Conservation (phyloP, 208 protist species). For the Leishmania amazonensis region DNA sequence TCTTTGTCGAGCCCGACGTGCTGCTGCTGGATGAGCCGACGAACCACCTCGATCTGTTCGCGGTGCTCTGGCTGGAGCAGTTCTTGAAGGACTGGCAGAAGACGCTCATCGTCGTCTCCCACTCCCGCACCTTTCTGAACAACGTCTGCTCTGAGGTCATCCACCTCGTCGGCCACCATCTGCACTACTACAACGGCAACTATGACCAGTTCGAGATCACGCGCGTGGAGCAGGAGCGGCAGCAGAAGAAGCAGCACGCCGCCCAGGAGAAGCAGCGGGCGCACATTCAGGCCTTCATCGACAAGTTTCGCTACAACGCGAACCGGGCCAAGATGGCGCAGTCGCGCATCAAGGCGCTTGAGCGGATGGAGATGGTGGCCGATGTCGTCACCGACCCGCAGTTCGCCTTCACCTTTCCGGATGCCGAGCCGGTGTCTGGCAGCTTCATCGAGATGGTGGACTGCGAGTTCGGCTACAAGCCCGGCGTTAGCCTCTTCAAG, state of each 20-base stretch:
- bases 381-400: constrained; percentile 88
- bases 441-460: constrained; percentile 89
- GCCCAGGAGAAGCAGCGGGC: constrained; percentile 90
- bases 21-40: constrained; percentile 98
- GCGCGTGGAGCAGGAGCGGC: constrained; percentile 83
- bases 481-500: constrained; percentile 81
- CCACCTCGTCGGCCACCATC: constrained; percentile 82
- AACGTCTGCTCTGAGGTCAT: constrained; percentile 95
- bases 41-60: constrained; percentile 98
- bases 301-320: constrained; percentile 92
- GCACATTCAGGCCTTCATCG: constrained; percentile 95
- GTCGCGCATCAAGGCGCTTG: constrained; percentile 94
- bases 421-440: constrained; percentile 77
- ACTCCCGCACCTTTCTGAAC: constrained; percentile 97
- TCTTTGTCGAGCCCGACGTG: constrained; percentile 97
- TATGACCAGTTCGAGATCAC: constrained; percentile 95
- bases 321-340: constrained; percentile 94
- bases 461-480: constrained; percentile 94
- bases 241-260: constrained; percentile 89
- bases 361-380: constrained; percentile 89
- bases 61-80: constrained; percentile 97
- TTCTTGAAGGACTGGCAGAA: constrained; percentile 95
- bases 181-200: constrained; percentile 94
- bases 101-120: constrained; percentile 98
- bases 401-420: constrained; percentile 93